phyloP scores from a whole-genome alignment of 2,329 filamentous ascomycete genomes.

The Fusarium kyushuense region DNA sequence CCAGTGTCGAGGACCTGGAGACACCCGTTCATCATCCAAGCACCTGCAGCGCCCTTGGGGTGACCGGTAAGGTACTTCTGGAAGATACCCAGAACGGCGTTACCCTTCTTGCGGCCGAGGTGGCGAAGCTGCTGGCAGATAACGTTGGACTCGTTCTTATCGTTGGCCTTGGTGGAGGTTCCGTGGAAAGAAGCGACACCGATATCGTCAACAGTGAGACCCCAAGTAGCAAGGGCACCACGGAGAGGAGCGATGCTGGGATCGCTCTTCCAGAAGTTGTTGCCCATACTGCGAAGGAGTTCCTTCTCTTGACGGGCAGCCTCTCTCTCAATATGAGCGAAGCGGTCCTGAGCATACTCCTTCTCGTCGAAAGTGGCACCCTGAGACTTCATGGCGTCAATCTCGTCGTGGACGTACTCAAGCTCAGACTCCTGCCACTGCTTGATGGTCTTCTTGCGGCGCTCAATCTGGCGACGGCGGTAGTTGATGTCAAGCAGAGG shows the following conservation, averaged over 20 bases:
- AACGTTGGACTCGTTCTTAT: constrained; percentile 99
- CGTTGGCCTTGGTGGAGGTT: constrained; percentile 97
- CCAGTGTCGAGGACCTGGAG: constrained; percentile 95
- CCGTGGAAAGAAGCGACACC: constrained; percentile 98
- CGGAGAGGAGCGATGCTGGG: constrained; percentile 93
- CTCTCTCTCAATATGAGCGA: constrained; percentile 85
- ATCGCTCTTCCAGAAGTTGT: constrained; percentile 99
- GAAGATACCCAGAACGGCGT: constrained; percentile 96
- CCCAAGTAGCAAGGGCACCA: constrained; percentile 96
- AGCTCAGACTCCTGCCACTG: constrained; percentile 97
- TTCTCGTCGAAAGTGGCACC: constrained; percentile 80
- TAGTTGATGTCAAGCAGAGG: constrained; percentile 98
- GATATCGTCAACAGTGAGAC: constrained; percentile 95
- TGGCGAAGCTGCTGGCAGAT: constrained; percentile 97
- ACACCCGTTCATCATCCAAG: constrained; percentile 99
- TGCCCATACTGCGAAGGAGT: constrained; percentile 90
- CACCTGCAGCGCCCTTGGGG: constrained; percentile 98
- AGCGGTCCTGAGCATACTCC: constrained; percentile 87
- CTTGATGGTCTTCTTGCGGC: constrained; percentile 93
- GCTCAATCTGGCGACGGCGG: constrained; percentile 92
- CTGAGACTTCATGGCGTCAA: constrained; percentile 88
- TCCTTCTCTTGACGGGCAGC: constrained; percentile 93
- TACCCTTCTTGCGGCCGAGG: constrained; percentile 95
- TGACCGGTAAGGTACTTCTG: constrained; percentile 99
- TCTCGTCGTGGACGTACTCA: constrained; percentile 91